Evolutionary conservation across 2,329 filamentous ascomycete species (phyloP), one percentile per base, ranked within the genome.

Genomic region (Aureobasidium sp.): DNA sequence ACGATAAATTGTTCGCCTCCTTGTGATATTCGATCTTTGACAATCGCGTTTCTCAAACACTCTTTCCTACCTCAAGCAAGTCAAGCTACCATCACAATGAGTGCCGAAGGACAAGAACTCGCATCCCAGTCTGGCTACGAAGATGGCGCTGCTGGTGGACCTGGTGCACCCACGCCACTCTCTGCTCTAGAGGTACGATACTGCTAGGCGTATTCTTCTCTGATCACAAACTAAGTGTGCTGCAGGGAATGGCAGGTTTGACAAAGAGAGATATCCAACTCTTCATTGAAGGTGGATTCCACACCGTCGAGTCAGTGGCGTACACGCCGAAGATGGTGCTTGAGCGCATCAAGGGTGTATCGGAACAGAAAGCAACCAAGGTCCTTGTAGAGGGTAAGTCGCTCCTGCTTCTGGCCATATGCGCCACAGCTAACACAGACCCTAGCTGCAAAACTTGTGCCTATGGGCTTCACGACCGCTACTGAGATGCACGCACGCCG

Each of bases 401-500:
- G n/a, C 49, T 13, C 45, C 60, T 45, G 16, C 10, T 50, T 16
- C 27, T 21, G 37, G 25, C 55, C 47, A 1, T 9, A 10, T 55
- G 42, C 15, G 48, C 16, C 32, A 50, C 54, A 55, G 1, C 63
- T 65, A 47, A 69, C 55, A 10, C 15, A 48, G 9, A 47, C 41
- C 9, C 13, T 67, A 95, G 93, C 93, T 32, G 92, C 91, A 1
- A 99, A 97, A 75, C 83, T 97, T 57, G 94, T 99, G 0, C 94
- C 94, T 0, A 96, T 99, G 92, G 94, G 94, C 45, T 99, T 99
- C 73, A 99, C 95, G 1, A 99, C 94, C 0, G 94, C 94, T 3
- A 99, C 94, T 0, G 95, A 99, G 76, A 99, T 99, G 92, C 95
- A 99, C 72, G 90, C 93, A 69, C 88, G 94, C 66, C 86, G 95